These are phyloP conservation scores for Mycena filopes DNA, from an alignment of 768 basidiomycete species.

Conservation along the genomic window DNA sequence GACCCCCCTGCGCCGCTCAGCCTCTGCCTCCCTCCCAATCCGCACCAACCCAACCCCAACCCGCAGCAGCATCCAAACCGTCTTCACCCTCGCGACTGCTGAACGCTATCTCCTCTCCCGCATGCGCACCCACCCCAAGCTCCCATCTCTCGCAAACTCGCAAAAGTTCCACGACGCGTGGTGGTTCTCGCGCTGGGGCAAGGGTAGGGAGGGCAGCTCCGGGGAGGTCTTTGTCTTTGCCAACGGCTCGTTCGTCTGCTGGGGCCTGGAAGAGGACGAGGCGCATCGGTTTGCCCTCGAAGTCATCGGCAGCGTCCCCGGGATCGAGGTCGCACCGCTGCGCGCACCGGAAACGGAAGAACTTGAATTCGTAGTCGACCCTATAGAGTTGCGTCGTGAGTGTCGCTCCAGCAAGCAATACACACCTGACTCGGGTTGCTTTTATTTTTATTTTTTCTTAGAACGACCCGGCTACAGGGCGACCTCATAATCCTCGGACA, in stretches of 20 bases:
- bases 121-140: conserved; percentile 60
- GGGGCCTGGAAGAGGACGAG: conserved; percentile 85
- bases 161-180: conserved; percentile 78
- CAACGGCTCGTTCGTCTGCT: conserved; percentile 90
- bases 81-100: conserved; percentile 88
- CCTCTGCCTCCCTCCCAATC: conserved; percentile 86
- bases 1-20: conserved; percentile 84
- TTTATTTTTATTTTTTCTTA: conserved; percentile 50
- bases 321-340: conserved; percentile 72
- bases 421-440: conserved; percentile 22
- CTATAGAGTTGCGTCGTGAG: conserved; percentile 76
- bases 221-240: conserved; percentile 86
- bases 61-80: conserved; percentile 72
- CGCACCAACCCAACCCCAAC: conserved; percentile 90
- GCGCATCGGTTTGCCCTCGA: conserved; percentile 74
- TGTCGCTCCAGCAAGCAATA: conserved; percentile 31
- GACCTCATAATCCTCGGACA: conserved; percentile 91
- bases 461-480: conserved; percentile 88
- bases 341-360: conserved; percentile 86
- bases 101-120: conserved; percentile 81
- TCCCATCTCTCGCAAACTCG: conserved; percentile 56
- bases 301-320: conserved; percentile 62
- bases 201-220: conserved; percentile 60
- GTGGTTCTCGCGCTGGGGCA: conserved; percentile 81
- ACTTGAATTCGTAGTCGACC: conserved; percentile 92